Evolutionary conservation across 768 basidiomycete genomes (phyloP).

Genomic region (Chiua virens): DNA sequence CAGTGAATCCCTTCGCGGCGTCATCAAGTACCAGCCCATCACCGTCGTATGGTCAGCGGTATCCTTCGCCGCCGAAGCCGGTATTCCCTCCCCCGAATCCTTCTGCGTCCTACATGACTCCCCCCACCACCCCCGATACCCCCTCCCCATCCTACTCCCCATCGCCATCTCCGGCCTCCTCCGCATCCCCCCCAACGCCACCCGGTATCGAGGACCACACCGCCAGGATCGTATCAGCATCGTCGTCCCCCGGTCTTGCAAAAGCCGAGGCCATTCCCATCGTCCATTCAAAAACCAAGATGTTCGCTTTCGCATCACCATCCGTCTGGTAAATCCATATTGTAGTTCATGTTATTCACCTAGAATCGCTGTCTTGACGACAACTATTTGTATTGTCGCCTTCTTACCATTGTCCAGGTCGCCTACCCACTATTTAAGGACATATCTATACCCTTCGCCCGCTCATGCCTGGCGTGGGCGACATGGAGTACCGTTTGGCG

Average conservation of each 20-base stretch:
- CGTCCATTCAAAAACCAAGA: constrained; percentile 50
- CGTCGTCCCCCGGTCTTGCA: constrained; percentile 33
- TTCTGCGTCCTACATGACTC: constrained; percentile 21
- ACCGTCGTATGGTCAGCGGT: constrained; percentile 29
- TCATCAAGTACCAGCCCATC: constrained; percentile 29
- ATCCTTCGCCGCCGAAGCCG: constrained; percentile 34
- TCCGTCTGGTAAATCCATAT: constrained; percentile 53
- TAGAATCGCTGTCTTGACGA: constrained; percentile 32
- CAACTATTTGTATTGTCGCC: constrained; percentile 23
- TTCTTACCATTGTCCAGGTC: constrained; percentile 1
- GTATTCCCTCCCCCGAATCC: constrained; percentile 16
- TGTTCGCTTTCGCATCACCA: constrained; percentile 64
- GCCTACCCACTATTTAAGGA: constrained; percentile 30
- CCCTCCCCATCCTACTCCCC: constrained; percentile 52
- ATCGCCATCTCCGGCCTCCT: constrained; percentile 59
- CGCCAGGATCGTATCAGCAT: constrained; percentile 47
- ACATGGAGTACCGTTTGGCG: constrained; percentile 22
- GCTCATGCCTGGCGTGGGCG: constrained; percentile 21
- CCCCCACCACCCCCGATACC: constrained; percentile 48
- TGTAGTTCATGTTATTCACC: constrained; percentile 22
- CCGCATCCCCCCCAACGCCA: constrained; percentile 62
- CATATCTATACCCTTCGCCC: constrained; percentile 32
- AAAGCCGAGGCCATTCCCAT: constrained; percentile 24
- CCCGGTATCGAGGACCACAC: constrained; percentile 49
- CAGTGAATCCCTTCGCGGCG: constrained; percentile 34